Conservation (phyloP, 1,284 basidiomycete genomes). For the Tylopilus sp. region DNA sequence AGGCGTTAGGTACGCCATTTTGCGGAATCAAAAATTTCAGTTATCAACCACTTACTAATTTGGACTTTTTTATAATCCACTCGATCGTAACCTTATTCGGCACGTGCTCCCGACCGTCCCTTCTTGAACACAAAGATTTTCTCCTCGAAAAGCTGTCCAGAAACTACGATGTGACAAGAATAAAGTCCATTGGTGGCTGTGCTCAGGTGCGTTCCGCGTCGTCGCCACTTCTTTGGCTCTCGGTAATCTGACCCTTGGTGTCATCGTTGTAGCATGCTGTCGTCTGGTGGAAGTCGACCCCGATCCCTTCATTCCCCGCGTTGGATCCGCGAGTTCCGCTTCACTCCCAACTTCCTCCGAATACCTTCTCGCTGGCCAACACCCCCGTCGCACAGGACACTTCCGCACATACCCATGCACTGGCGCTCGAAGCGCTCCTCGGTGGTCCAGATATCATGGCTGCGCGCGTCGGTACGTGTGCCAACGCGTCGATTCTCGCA, state of each 20-base stretch:
- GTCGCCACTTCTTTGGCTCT: not conserved
- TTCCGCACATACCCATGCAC: constrained; percentile 70
- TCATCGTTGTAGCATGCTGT: constrained; percentile 55
- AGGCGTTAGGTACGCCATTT: constrained; percentile 59
- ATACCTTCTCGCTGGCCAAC: constrained; percentile 71
- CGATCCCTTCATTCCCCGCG: constrained; percentile 59
- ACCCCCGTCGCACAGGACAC: constrained; percentile 74
- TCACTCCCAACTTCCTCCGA: constrained; percentile 60
- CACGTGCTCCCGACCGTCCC: constrained; percentile 21
- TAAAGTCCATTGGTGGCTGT: constrained; percentile 69
- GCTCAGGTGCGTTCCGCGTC: constrained; percentile 51
- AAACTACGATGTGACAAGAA: constrained; percentile 61
- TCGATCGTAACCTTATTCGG: constrained; percentile 34
- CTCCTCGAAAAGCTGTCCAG: constrained; percentile 69
- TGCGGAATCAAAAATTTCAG: constrained; percentile 38
- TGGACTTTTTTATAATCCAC: constrained; percentile 28
- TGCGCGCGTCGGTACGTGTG: constrained; percentile 64
- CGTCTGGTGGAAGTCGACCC: constrained; percentile 78
- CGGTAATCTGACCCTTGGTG: constrained; percentile 9
- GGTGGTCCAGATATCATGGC: constrained; percentile 76
- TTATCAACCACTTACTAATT: constrained; percentile 31
- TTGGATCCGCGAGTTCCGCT: constrained; percentile 63
- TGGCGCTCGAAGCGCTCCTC: constrained; percentile 66
- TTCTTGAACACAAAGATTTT: constrained; percentile 48
- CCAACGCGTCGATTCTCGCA: constrained; percentile 61